Conservation (phyloP, 345 rosid genomes). For the Adansonia digitata region DNA sequence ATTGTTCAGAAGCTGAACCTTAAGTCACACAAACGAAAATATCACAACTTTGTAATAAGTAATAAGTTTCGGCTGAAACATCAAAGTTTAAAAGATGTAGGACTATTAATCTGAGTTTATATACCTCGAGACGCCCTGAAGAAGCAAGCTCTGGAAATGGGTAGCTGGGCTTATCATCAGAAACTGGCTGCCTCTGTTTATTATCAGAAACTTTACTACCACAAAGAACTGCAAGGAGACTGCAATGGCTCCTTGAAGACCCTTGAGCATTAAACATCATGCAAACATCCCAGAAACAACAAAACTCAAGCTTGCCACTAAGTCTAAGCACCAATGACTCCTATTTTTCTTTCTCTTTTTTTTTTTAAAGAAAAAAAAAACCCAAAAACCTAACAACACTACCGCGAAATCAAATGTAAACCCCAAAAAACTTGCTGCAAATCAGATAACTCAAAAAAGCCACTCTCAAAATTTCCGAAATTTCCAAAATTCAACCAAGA, state of each 20-base stretch:
- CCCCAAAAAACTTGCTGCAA: slow-evolving; percentile 21
- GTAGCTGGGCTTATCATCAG: slow-evolving; percentile 49
- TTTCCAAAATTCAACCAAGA: slow-evolving; percentile 12
- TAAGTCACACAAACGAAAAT: slow-evolving; percentile 25
- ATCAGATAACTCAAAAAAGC: slow-evolving; percentile 19
- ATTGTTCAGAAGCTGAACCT: slow-evolving; percentile 75
- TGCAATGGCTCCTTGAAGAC: slow-evolving; percentile 81
- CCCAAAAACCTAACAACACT: slow-evolving; percentile 10
- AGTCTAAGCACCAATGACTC: slow-evolving; percentile 3
- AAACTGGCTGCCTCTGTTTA: slow-evolving; percentile 38
- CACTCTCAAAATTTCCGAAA: slow-evolving; percentile 10
- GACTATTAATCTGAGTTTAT: slow-evolving; percentile 4
- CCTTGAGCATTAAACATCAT: slow-evolving; percentile 96
- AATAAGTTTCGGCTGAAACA: slow-evolving; percentile 4
- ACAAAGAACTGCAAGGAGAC: slow-evolving; percentile 69
- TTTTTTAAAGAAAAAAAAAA: slow-evolving; percentile 1
- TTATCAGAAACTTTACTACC: slow-evolving; percentile 43
- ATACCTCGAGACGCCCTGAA: slow-evolving; percentile 85
- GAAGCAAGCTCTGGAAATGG: slow-evolving; percentile 84
- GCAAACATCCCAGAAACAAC: slow-evolving; percentile 52
- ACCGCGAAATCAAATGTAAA: slow-evolving; percentile 22
- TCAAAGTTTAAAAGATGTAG: neutral
- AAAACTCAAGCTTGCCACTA: slow-evolving; percentile 10
- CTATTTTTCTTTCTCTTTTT: too few relatives aligned
- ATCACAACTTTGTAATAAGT: slow-evolving; percentile 6